These are phyloP conservation scores for Stentor roeselii DNA, from an alignment of 73 alveolate genomes.

Conservation along the genomic window DNA sequence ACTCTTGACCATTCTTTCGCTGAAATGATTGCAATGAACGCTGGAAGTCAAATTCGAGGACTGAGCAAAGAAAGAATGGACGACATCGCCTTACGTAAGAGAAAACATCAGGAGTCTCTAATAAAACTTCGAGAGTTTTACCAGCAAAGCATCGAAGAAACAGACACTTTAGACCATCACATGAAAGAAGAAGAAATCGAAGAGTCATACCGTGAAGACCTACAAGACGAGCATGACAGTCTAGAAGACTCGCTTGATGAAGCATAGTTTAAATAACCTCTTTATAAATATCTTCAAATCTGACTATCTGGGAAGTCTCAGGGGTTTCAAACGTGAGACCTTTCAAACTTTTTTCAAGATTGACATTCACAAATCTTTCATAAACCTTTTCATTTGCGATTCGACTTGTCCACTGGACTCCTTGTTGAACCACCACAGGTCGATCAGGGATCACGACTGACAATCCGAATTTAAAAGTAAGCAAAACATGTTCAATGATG, in stretches of 20 bases:
- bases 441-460: background rate
- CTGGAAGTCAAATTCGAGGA: background rate
- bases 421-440: background rate
- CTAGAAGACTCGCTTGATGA: slow-evolving; percentile 10
- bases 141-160: background rate
- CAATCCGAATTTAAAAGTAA: background rate
- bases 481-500: slow-evolving; percentile 19
- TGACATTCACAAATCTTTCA: background rate
- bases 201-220: background rate
- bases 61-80: slow-evolving; percentile 21
- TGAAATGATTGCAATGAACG: slow-evolving; percentile 19
- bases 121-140: slow-evolving; percentile 22
- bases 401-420: background rate
- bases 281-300: background rate
- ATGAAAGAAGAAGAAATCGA: slow-evolving; percentile 6
- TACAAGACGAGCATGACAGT: slow-evolving; percentile 20
- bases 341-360: background rate
- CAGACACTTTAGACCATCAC: background rate
- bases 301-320: background rate
- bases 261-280: background rate
- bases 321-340: background rate
- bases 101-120: slow-evolving; percentile 30
- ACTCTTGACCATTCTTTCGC: slow-evolving; percentile 26
- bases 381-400: slow-evolving; percentile 10
- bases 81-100: slow-evolving; percentile 15